Conservation (phyloP, 768 basidiomycete genomes). For the Trametes cinnabarina region DNA sequence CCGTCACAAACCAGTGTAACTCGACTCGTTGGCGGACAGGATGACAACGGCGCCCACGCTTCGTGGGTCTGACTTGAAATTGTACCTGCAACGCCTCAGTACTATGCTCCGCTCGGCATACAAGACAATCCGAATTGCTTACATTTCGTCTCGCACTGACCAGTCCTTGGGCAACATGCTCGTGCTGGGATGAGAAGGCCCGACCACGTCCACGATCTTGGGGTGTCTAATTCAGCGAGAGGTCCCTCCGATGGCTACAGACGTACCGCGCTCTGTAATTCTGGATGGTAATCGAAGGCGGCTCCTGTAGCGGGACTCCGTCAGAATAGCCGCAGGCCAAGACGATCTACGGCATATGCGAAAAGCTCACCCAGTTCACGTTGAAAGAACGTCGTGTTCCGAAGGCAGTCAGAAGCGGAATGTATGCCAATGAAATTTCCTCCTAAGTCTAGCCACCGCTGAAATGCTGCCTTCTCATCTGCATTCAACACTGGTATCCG, state of each 20-base stretch:
- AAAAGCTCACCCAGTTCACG: conserved; percentile 36
- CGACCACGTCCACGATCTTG: conserved; percentile 40
- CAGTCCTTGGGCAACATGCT: conserved; percentile 35
- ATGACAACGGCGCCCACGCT: conserved; percentile 43
- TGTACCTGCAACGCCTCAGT: conserved; percentile 32
- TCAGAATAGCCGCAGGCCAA: not conserved
- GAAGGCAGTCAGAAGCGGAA: conserved; percentile 42
- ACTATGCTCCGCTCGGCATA: not conserved
- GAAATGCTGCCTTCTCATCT: conserved; percentile 39
- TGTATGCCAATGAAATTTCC: conserved; percentile 49
- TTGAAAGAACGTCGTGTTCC: conserved; percentile 40
- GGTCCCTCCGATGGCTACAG: not conserved
- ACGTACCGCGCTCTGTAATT: conserved; percentile 41
- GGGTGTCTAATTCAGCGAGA: not conserved
- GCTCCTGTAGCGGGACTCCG: conserved; percentile 29
- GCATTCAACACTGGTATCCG: conserved; percentile 39
- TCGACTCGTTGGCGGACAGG: conserved; percentile 44
- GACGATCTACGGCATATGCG: not conserved
- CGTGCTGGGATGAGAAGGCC: conserved; percentile 44
- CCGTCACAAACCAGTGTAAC: conserved; percentile 36
- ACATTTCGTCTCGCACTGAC: conserved; percentile 40
- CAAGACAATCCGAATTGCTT: conserved; percentile 9
- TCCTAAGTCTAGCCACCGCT: conserved; percentile 42
- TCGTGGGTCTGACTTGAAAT: conserved; percentile 48
- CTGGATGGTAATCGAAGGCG: conserved; percentile 49